These are phyloP conservation scores for Coemansia interrupta DNA, from an alignment of 192 early-diverging fungal species.

Conservation along the genomic window DNA sequence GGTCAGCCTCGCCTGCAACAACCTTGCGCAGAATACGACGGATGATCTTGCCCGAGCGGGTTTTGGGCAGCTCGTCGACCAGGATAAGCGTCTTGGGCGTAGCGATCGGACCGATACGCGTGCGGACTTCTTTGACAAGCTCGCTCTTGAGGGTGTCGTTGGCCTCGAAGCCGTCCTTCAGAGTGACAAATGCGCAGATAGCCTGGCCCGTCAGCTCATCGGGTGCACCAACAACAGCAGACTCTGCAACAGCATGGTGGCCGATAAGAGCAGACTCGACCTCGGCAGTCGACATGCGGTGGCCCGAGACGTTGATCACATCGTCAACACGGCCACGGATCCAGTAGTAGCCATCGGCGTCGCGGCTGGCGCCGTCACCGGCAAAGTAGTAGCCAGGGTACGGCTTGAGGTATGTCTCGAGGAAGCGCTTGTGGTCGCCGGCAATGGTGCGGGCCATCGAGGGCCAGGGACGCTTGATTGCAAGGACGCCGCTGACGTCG, in stretches of 20 bases:
- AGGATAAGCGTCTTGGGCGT: conserved; percentile 83
- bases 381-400: conserved; percentile 95
- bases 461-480: conserved; percentile 83
- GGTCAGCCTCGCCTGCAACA: conserved; percentile 75
- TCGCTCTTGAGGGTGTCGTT: conserved; percentile 56
- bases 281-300: conserved; percentile 90
- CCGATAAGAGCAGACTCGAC: conserved; percentile 87
- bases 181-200: conserved; percentile 79
- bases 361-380: conserved; percentile 88
- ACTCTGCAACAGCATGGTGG: conserved; percentile 79
- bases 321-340: conserved; percentile 88
- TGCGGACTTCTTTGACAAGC: conserved; percentile 73
- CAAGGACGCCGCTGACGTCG: conserved; percentile 87
- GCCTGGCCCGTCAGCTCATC: conserved; percentile 91
- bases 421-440: conserved; percentile 84
- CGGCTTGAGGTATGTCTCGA: conserved; percentile 89
- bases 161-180: conserved; percentile 64
- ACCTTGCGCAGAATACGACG: conserved; percentile 92
- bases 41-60: conserved; percentile 95
- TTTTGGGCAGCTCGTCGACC: conserved; percentile 89
- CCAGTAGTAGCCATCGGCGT: conserved; percentile 95
- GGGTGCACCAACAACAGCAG: conserved; percentile 81
- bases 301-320: conserved; percentile 95
- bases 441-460: conserved; percentile 90
- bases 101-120: conserved; percentile 91